phyloP scores from a whole-genome alignment of 2,329 filamentous ascomycete species.

The Trichoderma cornu-damae region DNA sequence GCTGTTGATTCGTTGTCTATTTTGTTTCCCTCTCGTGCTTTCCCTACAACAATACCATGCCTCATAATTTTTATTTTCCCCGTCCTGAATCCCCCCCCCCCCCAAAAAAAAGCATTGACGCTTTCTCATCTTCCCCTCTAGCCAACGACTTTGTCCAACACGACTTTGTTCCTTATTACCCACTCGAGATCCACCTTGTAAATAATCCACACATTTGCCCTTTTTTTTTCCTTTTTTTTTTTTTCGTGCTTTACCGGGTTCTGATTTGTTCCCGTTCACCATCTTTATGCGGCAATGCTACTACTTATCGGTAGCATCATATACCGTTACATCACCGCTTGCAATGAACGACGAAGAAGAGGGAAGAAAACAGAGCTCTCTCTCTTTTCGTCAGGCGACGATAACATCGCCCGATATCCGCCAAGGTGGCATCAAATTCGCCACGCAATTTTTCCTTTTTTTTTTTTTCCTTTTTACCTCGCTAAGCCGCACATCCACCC shows the following conservation, averaged over 20 bases:
- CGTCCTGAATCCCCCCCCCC: too few species aligned
- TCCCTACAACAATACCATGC: neutral
- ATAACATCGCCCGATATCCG: neutral
- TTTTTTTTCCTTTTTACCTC: neutral
- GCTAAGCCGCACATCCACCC: neutral
- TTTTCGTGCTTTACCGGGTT: neutral
- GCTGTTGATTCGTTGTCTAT: slow-evolving; percentile 15
- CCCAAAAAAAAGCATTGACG: neutral
- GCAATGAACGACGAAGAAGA: neutral
- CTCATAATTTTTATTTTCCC: slow-evolving; percentile 16
- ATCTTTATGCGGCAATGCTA: neutral
- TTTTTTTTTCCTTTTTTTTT: too few species aligned
- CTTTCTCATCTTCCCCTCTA: neutral
- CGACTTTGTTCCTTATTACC: slow-evolving; percentile 2
- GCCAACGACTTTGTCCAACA: neutral
- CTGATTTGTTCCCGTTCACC: neutral
- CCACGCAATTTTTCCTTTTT: neutral
- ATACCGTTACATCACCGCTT: neutral
- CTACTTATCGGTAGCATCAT: neutral
- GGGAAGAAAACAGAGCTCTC: too few species aligned
- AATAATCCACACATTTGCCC: slow-evolving; percentile 5
- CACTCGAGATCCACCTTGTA: slow-evolving; percentile 12
- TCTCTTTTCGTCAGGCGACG: neutral
- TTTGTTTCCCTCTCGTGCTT: neutral
- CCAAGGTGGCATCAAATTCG: neutral